A percentile compares a stretch with the other conserved stretches of the same genome.
Evolutionary conservation across 768 basidiomycete genomes (phyloP).

Genomic region (Vararia minispora): DNA sequence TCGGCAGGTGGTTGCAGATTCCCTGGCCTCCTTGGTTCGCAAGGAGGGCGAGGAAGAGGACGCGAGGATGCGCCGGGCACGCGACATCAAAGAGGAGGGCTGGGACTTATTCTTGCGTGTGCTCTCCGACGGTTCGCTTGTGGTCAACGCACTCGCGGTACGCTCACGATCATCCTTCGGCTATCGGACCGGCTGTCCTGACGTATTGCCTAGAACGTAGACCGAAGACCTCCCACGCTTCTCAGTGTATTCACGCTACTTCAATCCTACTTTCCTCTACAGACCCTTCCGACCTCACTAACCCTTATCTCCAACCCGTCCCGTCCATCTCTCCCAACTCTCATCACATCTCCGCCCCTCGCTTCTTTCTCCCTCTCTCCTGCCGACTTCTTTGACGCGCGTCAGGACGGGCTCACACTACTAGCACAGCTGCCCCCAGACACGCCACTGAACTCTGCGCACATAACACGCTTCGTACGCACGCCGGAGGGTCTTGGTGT

Average conservation of each 20-base stretch:
- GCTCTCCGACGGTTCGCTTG: constrained; percentile 59
- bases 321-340: constrained; percentile 15
- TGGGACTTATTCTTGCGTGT: constrained; percentile 77
- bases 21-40: constrained; percentile 32
- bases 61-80: constrained; percentile 34
- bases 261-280: constrained; percentile 36
- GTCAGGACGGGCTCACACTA: constrained; percentile 33
- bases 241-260: constrained; percentile 66
- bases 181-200: constrained; percentile 2
- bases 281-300: constrained; percentile 44
- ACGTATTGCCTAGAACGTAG: constrained; percentile 58
- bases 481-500: constrained; percentile 74
- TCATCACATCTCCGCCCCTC: constrained; percentile 61
- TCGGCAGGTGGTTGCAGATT: constrained; percentile 41
- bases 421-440: constrained; percentile 8
- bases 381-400: constrained; percentile 51
- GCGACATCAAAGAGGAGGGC: constrained; percentile 56
- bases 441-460: constrained; percentile 8
- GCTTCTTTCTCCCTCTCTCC: constrained; percentile 48
- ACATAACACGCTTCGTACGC: constrained; percentile 52
- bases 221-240: constrained; percentile 77
- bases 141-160: constrained; percentile 65
- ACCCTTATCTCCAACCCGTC: constrained; percentile 24
- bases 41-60: constrained; percentile 28
- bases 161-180: constrained; percentile 19